Evolutionary conservation across 352 stramenopile species (phyloP).

Genomic region (Globisporangium barbulae): DNA sequence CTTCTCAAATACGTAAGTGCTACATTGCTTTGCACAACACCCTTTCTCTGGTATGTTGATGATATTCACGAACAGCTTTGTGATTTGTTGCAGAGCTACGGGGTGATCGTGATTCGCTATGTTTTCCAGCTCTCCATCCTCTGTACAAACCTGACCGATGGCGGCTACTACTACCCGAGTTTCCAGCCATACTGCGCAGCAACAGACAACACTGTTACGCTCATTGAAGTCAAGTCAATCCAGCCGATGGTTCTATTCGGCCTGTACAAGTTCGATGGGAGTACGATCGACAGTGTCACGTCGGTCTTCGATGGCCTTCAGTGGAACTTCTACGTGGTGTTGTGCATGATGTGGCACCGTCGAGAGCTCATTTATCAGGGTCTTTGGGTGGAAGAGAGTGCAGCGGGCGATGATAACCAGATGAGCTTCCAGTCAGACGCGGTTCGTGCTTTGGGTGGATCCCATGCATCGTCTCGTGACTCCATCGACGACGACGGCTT

Average conservation of each 20-base stretch:
- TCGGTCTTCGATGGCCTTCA: conserved; percentile 68
- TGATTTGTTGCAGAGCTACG: conserved; percentile 37
- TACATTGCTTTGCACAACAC: neutral
- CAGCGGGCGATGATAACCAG: conserved; percentile 20
- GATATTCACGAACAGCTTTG: neutral
- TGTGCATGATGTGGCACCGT: conserved; percentile 78
- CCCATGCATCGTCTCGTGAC: conserved; percentile 61
- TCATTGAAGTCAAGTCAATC: conserved; percentile 56
- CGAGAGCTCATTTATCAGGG: conserved; percentile 75
- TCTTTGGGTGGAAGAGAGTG: conserved; percentile 54
- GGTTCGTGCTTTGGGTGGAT: conserved; percentile 35
- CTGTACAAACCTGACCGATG: conserved; percentile 56
- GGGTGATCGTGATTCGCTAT: conserved; percentile 61
- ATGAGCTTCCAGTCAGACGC: conserved; percentile 46
- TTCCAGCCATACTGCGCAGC: conserved; percentile 65
- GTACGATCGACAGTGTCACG: conserved; percentile 43
- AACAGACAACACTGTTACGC: conserved; percentile 24
- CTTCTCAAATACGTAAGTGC: conserved; percentile 80
- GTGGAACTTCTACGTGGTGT: conserved; percentile 83
- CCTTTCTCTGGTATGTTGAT: neutral
- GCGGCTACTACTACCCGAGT: conserved; percentile 69
- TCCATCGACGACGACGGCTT: conserved; percentile 81
- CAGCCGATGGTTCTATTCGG: conserved; percentile 79
- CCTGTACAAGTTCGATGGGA: conserved; percentile 85
- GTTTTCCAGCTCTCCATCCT: conserved; percentile 83